A percentile compares a stretch with the other conserved stretches of the same genome.
Evolutionary conservation across 164 flowering plant species (phyloP).

Genomic region (Vitis labrusca): DNA sequence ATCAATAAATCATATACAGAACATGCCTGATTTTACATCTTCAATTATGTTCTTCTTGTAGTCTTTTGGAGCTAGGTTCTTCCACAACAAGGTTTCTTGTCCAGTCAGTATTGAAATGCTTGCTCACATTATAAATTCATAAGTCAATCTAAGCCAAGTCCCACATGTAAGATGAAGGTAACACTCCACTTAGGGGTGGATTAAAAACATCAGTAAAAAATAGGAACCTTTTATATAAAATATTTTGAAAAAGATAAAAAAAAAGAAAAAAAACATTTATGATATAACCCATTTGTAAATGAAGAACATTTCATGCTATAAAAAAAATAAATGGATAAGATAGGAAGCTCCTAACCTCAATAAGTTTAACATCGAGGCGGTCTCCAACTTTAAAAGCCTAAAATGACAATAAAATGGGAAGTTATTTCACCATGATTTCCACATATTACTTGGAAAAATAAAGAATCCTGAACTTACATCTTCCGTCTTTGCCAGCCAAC

Average conservation of each 20-base stretch:
- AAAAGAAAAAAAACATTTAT: not conserved
- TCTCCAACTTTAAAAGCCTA: constrained; percentile 95
- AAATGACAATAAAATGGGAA: constrained; percentile 4
- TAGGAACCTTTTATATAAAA: not conserved
- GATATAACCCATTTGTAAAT: not conserved
- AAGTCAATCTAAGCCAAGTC: not conserved
- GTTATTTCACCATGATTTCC: constrained; percentile 1
- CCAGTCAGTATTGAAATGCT: too few relatives aligned
- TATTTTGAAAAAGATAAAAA: not conserved
- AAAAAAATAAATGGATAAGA: not conserved
- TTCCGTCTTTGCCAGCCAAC: constrained; percentile 87
- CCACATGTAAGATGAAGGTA: not conserved
- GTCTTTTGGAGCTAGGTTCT: too few relatives aligned
- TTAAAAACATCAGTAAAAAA: not conserved
- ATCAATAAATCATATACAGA: too few relatives aligned
- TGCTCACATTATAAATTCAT: not conserved
- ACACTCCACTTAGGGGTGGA: not conserved
- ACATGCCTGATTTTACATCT: too few relatives aligned
- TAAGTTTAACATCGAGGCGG: constrained; percentile 88
- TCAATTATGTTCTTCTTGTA: too few relatives aligned
- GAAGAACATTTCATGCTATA: not conserved
- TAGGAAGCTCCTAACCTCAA: constrained; percentile 57
- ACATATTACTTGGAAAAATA: not conserved
- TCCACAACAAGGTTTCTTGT: too few relatives aligned
- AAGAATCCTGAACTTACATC: constrained; percentile 58